Base-by-base conservation (phyloP, 192 early-diverging fungal species). In the Thamnidium elegans region DNA sequence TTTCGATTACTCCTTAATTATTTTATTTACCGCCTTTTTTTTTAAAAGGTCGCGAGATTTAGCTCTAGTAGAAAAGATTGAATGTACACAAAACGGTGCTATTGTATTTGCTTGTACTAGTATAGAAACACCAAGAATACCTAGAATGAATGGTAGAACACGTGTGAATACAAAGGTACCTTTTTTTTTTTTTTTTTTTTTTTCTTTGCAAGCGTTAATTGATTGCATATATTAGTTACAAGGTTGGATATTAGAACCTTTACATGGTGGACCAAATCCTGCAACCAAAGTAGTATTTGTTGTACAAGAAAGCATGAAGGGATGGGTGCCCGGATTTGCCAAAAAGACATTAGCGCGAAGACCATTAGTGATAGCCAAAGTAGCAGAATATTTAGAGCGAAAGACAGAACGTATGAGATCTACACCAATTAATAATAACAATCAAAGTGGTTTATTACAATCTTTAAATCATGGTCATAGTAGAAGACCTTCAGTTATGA, bases 311-410 rank as follows among this genome's bases (percentile, higher is more conserved):
- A 75, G 70, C 21, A 69, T 79, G 51, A 68, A 75, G 53, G 81
- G 79, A n/a, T 75, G 83, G 74, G 65, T 85, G 9, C 81, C 83
- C n/a, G 74, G 76, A n/a, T 79, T 85, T 58, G 81, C 83, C 10
- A 78, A 76, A 68, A 79, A 80, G 36, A 64, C 79, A 7, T 74
- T 83, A 23, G 71, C 76, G 2, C 72, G 77, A 47, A 73, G 83
- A 10, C 78, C 81, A 15, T 56, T 83, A 2, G 79, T 83, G 26
- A 78, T 85, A 42, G 62, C 78, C 2, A 71, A 71, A 1, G 81
- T 85, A 20, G 76, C 82, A 15, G 75, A 68, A 6, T 82, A 85
- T 61, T 65, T 85, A 43, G 74, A 76, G 59, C 83, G 79, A 55
- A 83, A 83, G 43, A 53, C 71, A 1, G 71, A 68, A 48, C 54